Evolutionary conservation across 73 alveolate species (phyloP), one percentile per base, ranked within the genome.

Genomic region (Effrenium voratum): DNA sequence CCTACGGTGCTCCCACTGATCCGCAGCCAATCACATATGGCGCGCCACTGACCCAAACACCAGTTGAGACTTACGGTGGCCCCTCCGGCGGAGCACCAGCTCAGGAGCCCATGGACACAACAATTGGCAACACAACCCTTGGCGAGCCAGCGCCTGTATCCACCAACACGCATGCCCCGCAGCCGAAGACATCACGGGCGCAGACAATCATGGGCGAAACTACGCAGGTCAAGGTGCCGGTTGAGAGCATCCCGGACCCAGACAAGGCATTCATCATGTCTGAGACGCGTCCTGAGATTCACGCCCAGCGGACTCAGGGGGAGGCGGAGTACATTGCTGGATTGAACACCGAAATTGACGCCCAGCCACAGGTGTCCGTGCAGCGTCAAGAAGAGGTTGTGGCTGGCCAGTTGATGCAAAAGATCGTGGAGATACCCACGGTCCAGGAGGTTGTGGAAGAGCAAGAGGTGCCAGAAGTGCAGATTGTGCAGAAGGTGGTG

Each of bases 371-470:
- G 45, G 52, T 79, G 46, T 26, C 90, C 30, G 90, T 79, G 90
- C 90, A 79, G 30, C 90, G 90, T 15, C 90, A 79, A 28, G 38
- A 79, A 45, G 90, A 79, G 52, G 66, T 79, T 0, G 90, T 79
- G 43, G 90, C 43, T 44, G 90, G 90, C 45, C 90, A 79, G 40
- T 45, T 8, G 68, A 79, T 79, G 13, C 90, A 79, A 28, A 79
- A 87, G 95, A 63, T 87, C 49, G 84, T 87, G 82, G 95, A 87
- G 95, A 87, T 87, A 36, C 95, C 95, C 30, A 70, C 79, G 2
- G 95, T 87, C 36, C 84, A 87, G 57, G 95, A 87, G 47, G 95
- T 87, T 36, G 95, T 87, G 44, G 95, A 87, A 47, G 95, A 87
- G 28, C 95, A 87, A 70, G 95, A 87, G 52, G 68, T 87, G 55